Percentiles rank a stretch among this genome's conserved stretches.
These are phyloP conservation scores for Thyridium curvatum DNA, from an alignment of 2,329 filamentous ascomycete genomes.

Conservation along the genomic window DNA sequence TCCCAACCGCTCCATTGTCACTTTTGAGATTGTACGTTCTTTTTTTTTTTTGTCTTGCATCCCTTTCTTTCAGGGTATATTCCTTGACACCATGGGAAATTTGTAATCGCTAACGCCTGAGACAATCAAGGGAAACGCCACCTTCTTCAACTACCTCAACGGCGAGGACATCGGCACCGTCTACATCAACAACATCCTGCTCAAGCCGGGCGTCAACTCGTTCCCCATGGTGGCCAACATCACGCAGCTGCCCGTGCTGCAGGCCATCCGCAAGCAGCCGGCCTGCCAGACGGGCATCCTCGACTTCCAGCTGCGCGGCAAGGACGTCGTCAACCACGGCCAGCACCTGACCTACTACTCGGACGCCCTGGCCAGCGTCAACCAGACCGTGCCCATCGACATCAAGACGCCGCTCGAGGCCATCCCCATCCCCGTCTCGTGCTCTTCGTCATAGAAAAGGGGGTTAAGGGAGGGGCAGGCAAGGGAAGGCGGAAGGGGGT, in stretches of 20 bases:
- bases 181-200: constrained; percentile 50
- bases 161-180: constrained; percentile 46
- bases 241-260: constrained; percentile 41
- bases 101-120: constrained; percentile 1
- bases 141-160: constrained; percentile 52
- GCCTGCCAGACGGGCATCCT: constrained; percentile 50
- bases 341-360: constrained; percentile 50
- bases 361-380: constrained; percentile 43
- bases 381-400: constrained; percentile 46
- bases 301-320: constrained; percentile 48
- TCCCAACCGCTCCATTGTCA: constrained; percentile 57
- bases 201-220: constrained; percentile 53
- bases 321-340: constrained; percentile 43
- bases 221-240: constrained; percentile 49
- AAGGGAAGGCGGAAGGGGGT: no score
- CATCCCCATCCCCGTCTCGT: constrained; percentile 19
- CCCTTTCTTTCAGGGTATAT: no score
- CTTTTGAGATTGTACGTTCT: constrained; percentile 53
- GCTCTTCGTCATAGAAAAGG: constrained; percentile 1
- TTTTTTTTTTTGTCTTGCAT: neutral
- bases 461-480: no score
- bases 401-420: constrained; percentile 35
- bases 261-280: constrained; percentile 29
- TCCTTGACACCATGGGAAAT: no score
- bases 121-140: constrained; percentile 48